Evolutionary conservation across 768 basidiomycete species (phyloP).

Genomic region (Russula earlei): DNA sequence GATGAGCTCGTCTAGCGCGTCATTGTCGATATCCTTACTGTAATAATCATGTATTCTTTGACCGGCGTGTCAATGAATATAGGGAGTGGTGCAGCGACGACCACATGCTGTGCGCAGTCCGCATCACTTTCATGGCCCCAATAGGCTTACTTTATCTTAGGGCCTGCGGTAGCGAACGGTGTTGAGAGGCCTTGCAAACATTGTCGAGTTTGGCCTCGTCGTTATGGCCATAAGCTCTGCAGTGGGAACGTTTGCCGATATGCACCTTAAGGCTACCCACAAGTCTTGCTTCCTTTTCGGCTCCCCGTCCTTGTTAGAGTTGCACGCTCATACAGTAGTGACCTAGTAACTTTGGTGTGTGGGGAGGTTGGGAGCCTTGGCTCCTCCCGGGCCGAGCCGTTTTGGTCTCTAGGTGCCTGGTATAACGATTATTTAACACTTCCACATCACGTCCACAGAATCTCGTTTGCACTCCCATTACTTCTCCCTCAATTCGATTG

Average conservation of each 20-base stretch:
- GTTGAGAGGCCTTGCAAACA: neutral
- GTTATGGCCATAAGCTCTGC: neutral
- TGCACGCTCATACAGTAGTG: no score
- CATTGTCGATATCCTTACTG: neutral
- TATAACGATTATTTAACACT: no score
- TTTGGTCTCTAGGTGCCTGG: no score
- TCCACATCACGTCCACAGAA: no score
- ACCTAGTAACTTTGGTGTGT: no score
- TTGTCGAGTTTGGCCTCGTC: neutral
- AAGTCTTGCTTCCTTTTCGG: neutral
- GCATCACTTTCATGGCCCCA: neutral
- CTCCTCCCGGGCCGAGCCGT: no score
- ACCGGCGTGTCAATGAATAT: neutral
- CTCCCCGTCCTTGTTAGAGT: no score
- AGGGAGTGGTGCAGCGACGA: constrained; percentile 5
- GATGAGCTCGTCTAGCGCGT: neutral
- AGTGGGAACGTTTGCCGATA: neutral
- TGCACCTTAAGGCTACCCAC: no score
- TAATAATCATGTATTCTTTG: neutral
- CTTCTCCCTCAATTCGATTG: no score
- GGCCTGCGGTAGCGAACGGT: neutral
- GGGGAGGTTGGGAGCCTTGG: no score
- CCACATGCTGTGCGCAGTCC: neutral
- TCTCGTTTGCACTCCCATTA: no score
- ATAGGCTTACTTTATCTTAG: neutral